Base-by-base conservation (phyloP, 2,329 filamentous ascomycete genomes). In the Fonsecaea nubica region DNA sequence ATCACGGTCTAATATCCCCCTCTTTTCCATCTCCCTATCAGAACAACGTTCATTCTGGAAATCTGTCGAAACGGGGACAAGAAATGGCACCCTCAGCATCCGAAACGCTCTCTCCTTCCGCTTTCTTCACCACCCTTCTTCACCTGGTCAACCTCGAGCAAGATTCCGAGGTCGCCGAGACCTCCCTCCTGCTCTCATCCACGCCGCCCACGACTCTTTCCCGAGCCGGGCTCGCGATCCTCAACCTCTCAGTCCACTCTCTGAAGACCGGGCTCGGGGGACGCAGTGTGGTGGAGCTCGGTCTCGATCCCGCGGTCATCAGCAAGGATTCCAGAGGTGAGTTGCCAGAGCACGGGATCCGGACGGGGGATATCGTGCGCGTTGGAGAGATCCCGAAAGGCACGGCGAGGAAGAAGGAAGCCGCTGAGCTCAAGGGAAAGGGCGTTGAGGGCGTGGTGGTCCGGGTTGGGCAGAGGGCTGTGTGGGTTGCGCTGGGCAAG, bases 231-330 rank as follows among this genome's bases (percentile, higher is more conserved):
- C 72, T 79, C 1, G 81, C 80, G 3, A 74, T 81, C 4, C 77
- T 80, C 48, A 79, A 78, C 4, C 72, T 82, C 15, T 78, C 80
- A 36, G 81, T 96, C 38, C 82, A 85, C 10, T 89, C 90, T 18
- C 91, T 91, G 75, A 89, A 93, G 35, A 99, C 95, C 0, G 95
- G 95, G 0, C 83, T 97, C 42, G 95, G 93, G 15, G 95, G 95
- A n/a, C 91, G 92, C 70, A 92, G 92, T 0, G 90, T 99, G 1
- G 81, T 97, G 3, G 93, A 97, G 77, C 87, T 99, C 5, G 82
- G 81, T 1, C 78, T 80, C 1, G 94, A 97, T 74, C 80, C 86
- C n/a, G 91, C 92, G 0, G 85, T 90, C 1, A 83, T 86, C 3
- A 78, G 79, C 4, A 73, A 71, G 40, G 70, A 68, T 13, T 65